These are phyloP conservation scores for Fusarium nisikadoi DNA, from an alignment of 2,329 filamentous ascomycete species.

Conservation along the genomic window DNA sequence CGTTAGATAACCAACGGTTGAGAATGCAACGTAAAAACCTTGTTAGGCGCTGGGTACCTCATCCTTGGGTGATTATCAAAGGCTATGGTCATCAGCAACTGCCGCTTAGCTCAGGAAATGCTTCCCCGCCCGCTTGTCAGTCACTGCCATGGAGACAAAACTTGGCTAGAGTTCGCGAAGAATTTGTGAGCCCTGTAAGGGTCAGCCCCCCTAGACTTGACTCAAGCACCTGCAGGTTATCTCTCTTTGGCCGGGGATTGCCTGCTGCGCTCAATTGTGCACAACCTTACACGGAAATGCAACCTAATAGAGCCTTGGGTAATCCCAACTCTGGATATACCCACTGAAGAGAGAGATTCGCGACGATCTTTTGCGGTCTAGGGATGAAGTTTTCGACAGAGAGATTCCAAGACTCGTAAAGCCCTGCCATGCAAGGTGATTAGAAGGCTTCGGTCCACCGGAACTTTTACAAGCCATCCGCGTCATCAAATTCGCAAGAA, in stretches of 20 bases:
- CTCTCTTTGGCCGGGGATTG: neutral
- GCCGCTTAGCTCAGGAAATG: neutral
- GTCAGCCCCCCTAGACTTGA: neutral
- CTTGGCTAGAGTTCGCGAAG: neutral
- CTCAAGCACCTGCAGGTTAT: neutral
- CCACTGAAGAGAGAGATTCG: neutral
- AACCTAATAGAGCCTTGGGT: neutral
- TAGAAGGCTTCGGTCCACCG: neutral
- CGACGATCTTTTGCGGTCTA: slow-evolving; percentile 22
- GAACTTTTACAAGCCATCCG: neutral
- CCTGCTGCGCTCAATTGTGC: neutral
- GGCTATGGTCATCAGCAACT: neutral
- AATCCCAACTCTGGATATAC: neutral
- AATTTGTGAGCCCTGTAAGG: neutral
- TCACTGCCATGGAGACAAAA: neutral
- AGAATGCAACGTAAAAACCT: neutral
- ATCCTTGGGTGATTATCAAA: neutral
- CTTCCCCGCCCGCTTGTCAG: neutral
- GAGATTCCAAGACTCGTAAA: neutral
- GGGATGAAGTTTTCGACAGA: neutral
- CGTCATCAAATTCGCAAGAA: neutral
- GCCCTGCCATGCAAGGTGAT: neutral
- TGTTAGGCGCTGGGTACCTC: neutral
- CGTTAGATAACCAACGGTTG: slow-evolving; percentile 6
- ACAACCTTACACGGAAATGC: neutral